Evolutionary conservation across 78 protist genomes (phyloP).

Genomic region (Pelomyxa schiedti): DNA sequence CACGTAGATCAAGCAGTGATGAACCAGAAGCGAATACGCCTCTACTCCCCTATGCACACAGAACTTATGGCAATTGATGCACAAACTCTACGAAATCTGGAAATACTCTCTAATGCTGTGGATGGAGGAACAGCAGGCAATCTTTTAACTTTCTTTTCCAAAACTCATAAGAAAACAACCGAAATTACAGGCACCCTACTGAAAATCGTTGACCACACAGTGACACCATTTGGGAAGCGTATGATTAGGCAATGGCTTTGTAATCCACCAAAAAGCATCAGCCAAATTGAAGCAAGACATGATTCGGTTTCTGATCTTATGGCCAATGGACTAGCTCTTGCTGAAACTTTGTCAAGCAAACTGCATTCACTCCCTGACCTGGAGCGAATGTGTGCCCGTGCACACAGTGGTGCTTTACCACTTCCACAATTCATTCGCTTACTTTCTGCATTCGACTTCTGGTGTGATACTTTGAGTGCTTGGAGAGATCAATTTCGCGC

Average conservation of each 20-base stretch:
- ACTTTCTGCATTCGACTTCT: slow-evolving; percentile 14
- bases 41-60: slow-evolving; percentile 1
- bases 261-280: slow-evolving; percentile 9
- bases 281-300: slow-evolving; percentile 22
- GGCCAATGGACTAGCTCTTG: background rate
- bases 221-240: slow-evolving; percentile 40
- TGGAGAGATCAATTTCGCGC: no score
- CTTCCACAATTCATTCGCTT: slow-evolving; percentile 18
- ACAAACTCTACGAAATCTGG: slow-evolving; percentile 34
- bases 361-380: slow-evolving; percentile 28
- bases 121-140: no score
- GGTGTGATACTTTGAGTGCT: background rate
- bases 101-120: slow-evolving; percentile 27
- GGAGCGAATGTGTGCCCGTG: slow-evolving; percentile 36
- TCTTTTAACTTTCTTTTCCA: no score
- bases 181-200: slow-evolving; percentile 49
- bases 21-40: slow-evolving; percentile 6
- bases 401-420: slow-evolving; percentile 11
- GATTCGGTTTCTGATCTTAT: slow-evolving; percentile 22
- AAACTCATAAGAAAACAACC: background rate
- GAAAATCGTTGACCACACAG: slow-evolving; percentile 32
- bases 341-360: background rate
- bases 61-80: slow-evolving; percentile 36
- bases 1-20: slow-evolving; percentile 8
- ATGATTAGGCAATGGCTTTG: slow-evolving; percentile 39